A percentile compares a stretch with the other conserved stretches of the same genome.
Conservation (phyloP, 2,329 filamentous ascomycete genomes). For the Fusarium acutatum region DNA sequence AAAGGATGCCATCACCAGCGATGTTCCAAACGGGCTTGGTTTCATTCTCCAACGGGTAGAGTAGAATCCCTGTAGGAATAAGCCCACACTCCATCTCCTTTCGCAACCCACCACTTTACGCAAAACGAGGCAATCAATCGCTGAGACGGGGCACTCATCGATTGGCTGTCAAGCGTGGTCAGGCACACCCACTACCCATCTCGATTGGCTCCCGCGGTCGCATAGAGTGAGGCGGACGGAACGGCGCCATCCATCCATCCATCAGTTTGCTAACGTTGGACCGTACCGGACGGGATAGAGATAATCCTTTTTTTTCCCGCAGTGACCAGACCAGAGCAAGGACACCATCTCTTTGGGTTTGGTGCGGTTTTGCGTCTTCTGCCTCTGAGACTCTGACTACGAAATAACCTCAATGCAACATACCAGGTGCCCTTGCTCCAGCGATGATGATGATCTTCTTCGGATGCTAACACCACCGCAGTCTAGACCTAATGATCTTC, state of each 20-base stretch:
- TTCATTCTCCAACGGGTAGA: constrained; percentile 19
- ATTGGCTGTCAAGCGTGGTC: constrained; percentile 38
- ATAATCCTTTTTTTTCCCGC: not conserved
- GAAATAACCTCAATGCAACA: constrained; percentile 28
- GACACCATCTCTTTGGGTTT: constrained; percentile 23
- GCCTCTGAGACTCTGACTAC: not conserved
- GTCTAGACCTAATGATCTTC: constrained; percentile 34
- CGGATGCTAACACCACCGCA: constrained; percentile 2
- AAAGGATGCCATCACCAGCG: constrained; percentile 26
- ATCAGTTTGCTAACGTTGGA: constrained; percentile 3
- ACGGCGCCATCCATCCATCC: constrained; percentile 6
- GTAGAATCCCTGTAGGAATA: constrained; percentile 9
- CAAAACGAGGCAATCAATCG: constrained; percentile 45
- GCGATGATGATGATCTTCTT: constrained; percentile 19
- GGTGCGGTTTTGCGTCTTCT: not conserved
- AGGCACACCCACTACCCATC: constrained; percentile 31
- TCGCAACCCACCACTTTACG: constrained; percentile 30
- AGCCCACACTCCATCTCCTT: constrained; percentile 32
- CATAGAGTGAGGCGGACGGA: constrained; percentile 42
- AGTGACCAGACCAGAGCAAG: not conserved
- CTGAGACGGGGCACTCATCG: constrained; percentile 35
- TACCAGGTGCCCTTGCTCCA: constrained; percentile 1
- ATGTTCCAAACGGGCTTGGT: constrained; percentile 11
- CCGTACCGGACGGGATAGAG: not conserved
- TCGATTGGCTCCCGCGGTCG: constrained; percentile 40